Conservation (phyloP, 176 grass and related monocot genomes). For the Pontederia paniculata region DNA sequence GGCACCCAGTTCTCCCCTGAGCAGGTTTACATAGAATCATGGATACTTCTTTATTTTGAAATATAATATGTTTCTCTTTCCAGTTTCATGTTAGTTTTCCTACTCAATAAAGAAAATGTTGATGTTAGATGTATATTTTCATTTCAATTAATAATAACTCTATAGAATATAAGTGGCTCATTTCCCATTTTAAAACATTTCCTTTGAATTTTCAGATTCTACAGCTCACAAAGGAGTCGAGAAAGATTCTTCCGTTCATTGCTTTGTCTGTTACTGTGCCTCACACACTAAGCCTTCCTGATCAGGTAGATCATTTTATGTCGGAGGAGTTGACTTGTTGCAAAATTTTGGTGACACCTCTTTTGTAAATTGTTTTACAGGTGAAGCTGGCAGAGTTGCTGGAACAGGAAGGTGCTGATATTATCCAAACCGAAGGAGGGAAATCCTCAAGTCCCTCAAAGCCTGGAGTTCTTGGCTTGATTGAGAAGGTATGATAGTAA, state of each 20-base stretch:
- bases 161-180: background rate
- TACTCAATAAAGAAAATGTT: too few species aligned
- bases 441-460: slow-evolving; percentile 73
- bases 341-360: background rate
- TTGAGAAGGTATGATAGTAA: slow-evolving; percentile 54
- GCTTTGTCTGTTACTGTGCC: slow-evolving; percentile 87
- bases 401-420: slow-evolving; percentile 76
- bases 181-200: background rate
- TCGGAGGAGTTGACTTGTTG: background rate
- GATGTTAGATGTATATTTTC: too few species aligned
- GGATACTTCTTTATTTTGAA: slow-evolving; percentile 4
- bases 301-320: slow-evolving; percentile 56
- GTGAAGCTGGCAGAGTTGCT: slow-evolving; percentile 73
- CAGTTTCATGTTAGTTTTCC: too few species aligned
- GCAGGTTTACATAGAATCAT: slow-evolving; percentile 21
- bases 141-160: too few species aligned
- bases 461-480: slow-evolving; percentile 69
- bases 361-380: slow-evolving; percentile 24
- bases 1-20: slow-evolving; percentile 66
- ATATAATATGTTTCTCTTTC: background rate
- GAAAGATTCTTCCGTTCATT: slow-evolving; percentile 60
- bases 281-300: slow-evolving; percentile 69
- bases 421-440: slow-evolving; percentile 90
- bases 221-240: slow-evolving; percentile 67
- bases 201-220: slow-evolving; percentile 45